Evolutionary conservation across 2,329 filamentous ascomycete genomes (phyloP).

Genomic region (Elsinoe necatrix): DNA sequence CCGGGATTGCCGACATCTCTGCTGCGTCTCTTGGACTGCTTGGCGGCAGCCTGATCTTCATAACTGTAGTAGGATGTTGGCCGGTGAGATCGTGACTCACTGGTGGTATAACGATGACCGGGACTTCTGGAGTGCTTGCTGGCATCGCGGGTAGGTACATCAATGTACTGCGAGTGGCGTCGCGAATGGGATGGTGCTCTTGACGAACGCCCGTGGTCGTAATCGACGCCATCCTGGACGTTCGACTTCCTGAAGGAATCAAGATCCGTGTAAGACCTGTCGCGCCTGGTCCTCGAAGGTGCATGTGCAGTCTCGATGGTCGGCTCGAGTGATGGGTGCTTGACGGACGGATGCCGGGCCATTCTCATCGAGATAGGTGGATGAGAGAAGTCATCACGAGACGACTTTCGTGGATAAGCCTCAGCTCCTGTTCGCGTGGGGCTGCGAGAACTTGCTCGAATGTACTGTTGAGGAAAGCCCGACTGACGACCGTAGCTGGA

Average conservation of each 20-base stretch:
- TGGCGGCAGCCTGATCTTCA: background rate
- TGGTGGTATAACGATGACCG: background rate
- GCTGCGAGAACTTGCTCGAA: background rate
- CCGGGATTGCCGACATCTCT: background rate
- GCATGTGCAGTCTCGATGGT: background rate
- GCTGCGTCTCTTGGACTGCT: background rate
- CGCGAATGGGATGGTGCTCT: background rate
- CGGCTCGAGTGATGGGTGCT: background rate
- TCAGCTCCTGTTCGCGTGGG: background rate
- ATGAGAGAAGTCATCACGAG: background rate
- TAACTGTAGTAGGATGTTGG: conserved; percentile 4
- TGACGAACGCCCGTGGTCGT: background rate
- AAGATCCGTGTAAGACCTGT: conserved; percentile 1
- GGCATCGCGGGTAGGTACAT: background rate
- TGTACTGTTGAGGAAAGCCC: background rate
- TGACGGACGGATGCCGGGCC: background rate
- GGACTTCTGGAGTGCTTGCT: conserved; percentile 8
- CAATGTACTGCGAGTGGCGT: background rate
- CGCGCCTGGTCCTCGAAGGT: background rate
- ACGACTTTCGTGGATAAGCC: background rate
- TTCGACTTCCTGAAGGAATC: background rate
- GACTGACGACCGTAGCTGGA: background rate
- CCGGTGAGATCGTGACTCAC: background rate
- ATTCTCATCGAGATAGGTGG: conserved; percentile 1
- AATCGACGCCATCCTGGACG: background rate